phyloP scores from a whole-genome alignment of 2,329 filamentous ascomycete genomes.

The Trichoderma simmonsii region DNA sequence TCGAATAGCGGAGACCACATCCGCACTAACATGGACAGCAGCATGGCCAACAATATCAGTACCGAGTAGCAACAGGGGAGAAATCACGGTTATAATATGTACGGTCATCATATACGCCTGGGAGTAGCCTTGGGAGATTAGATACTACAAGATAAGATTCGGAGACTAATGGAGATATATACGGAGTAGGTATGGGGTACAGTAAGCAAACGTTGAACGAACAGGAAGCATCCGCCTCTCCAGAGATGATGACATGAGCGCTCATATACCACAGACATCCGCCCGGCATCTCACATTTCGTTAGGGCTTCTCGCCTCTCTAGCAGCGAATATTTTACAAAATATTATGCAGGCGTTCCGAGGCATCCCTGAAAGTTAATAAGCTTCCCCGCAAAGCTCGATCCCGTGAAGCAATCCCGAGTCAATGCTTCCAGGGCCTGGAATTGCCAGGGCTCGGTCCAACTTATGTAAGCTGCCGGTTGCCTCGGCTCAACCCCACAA shows the following conservation, averaged over 20 bases:
- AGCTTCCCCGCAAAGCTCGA: not conserved
- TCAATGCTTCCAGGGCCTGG: not conserved
- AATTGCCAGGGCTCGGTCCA: not conserved
- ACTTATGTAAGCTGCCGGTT: slow-evolving; percentile 15
- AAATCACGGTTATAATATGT: too few species aligned
- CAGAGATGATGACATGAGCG: not conserved
- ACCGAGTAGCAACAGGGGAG: too few species aligned
- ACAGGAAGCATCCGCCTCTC: not conserved
- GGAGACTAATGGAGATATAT: not conserved
- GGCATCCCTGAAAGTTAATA: not conserved
- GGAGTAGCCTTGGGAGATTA: not conserved
- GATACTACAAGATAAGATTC: not conserved
- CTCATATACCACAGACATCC: not conserved
- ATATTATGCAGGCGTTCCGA: not conserved
- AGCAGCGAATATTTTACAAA: not conserved
- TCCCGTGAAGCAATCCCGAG: not conserved
- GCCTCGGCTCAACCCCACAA: slow-evolving; percentile 20
- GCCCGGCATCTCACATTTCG: not conserved
- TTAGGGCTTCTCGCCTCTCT: not conserved
- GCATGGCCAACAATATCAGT: not conserved
- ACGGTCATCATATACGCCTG: not conserved
- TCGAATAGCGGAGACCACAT: not conserved
- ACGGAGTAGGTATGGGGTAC: not conserved
- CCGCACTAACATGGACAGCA: not conserved
- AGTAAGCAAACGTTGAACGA: not conserved